phyloP scores from a whole-genome alignment of 108 stramenopile genomes.

The Craspedostauros australis region DNA sequence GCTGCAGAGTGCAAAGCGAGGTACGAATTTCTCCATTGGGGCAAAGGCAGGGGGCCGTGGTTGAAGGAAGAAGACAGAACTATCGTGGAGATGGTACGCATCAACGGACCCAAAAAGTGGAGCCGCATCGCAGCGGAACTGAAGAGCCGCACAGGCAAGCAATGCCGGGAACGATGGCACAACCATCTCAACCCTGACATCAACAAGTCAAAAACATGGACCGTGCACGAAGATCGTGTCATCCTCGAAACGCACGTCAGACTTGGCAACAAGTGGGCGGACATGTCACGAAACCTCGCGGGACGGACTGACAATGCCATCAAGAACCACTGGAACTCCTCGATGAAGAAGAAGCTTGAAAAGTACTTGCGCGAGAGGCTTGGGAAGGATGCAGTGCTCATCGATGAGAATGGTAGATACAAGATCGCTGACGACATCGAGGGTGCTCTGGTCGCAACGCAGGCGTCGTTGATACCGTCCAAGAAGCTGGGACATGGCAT shows the following conservation, averaged over 20 bases:
- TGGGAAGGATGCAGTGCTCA: constrained; percentile 23
- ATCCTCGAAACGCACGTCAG: constrained; percentile 72
- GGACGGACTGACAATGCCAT: constrained; percentile 98
- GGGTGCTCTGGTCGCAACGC: constrained; percentile 58
- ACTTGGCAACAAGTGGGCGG: constrained; percentile 91
- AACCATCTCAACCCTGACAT: constrained; percentile 97
- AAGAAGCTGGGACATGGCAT: no score
- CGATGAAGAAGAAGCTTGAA: constrained; percentile 87
- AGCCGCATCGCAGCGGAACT: constrained; percentile 62
- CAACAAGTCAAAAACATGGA: constrained; percentile 78
- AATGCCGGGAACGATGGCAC: constrained; percentile 97
- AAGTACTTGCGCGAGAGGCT: constrained; percentile 60
- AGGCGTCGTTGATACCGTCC: constrained; percentile 23
- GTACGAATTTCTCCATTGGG: constrained; percentile 9
- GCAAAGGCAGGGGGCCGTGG: constrained; percentile 51
- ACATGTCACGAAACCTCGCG: constrained; percentile 81
- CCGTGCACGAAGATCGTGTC: constrained; percentile 78
- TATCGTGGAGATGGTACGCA: constrained; percentile 35
- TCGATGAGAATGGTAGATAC: constrained; percentile 42
- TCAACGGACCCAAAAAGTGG: constrained; percentile 76
- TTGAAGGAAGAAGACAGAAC: constrained; percentile 61
- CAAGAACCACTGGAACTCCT: constrained; percentile 96
- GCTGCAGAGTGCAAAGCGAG: constrained; percentile 17
- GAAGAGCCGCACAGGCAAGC: constrained; percentile 92
- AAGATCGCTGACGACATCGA: constrained; percentile 68